phyloP scores from a whole-genome alignment of 441 rosid genomes.

The Arabidopsis hybrid region DNA sequence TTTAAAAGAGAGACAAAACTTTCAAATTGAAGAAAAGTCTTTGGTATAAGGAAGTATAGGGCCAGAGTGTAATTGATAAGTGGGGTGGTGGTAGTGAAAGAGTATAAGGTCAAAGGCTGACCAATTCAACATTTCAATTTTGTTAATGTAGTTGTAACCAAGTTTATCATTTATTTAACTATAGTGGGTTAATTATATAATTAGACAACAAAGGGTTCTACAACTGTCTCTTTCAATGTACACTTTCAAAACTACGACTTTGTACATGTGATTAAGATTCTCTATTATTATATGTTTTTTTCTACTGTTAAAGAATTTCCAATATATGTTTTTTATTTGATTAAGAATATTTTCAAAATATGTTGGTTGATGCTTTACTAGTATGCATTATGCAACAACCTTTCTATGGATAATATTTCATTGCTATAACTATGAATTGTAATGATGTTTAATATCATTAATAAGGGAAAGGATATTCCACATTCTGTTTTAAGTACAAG shows the following conservation, averaged over 20 bases:
- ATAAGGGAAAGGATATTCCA: neutral
- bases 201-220: slow-evolving; percentile 14
- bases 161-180: neutral
- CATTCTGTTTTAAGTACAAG: neutral
- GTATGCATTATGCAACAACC: neutral
- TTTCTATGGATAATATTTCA: slow-evolving; percentile 3
- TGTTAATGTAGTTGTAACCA: neutral
- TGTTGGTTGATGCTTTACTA: slow-evolving; percentile 25
- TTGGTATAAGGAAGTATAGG: slow-evolving; percentile 46
- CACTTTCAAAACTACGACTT: slow-evolving; percentile 38
- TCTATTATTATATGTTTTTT: neutral
- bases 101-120: slow-evolving; percentile 59
- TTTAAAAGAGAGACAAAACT: slow-evolving; percentile 57
- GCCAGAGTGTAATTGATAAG: slow-evolving; percentile 32
- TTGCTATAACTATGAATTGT: slow-evolving; percentile 9
- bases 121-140: slow-evolving; percentile 55
- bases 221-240: slow-evolving; percentile 40
- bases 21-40: slow-evolving; percentile 81
- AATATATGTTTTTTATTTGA: neutral
- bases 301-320: neutral
- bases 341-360: no score
- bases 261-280: slow-evolving; percentile 44
- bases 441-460: neutral
- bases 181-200: slow-evolving; percentile 34
- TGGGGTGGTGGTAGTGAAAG: slow-evolving; percentile 43